phyloP scores from a whole-genome alignment of 2,329 filamentous ascomycete species.

The Xylaria sp. region DNA sequence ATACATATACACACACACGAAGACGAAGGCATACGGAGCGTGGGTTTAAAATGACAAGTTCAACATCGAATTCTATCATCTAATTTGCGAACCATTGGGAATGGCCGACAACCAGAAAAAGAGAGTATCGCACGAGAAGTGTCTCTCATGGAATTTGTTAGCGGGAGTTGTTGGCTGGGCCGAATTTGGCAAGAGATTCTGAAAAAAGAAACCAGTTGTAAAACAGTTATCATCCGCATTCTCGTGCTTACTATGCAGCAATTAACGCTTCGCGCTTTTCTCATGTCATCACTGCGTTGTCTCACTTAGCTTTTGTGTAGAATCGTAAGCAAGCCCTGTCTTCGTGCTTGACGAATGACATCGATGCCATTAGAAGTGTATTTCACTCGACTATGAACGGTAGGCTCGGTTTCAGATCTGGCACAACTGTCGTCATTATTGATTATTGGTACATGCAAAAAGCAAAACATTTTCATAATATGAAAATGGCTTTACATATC shows the following conservation, averaged over 20 bases:
- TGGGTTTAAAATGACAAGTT: constrained; percentile 6
- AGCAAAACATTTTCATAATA: background rate
- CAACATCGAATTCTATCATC: constrained; percentile 17
- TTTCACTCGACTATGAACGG: background rate
- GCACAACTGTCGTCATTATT: background rate
- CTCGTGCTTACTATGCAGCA: constrained; percentile 22
- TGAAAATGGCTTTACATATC: background rate
- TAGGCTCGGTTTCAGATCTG: background rate
- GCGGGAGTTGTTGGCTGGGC: constrained; percentile 33
- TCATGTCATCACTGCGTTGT: background rate
- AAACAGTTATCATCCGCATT: constrained; percentile 32
- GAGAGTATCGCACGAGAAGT: constrained; percentile 15
- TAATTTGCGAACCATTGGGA: constrained; percentile 21
- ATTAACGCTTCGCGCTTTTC: constrained; percentile 32
- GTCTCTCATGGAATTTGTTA: constrained; percentile 19
- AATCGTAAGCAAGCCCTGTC: background rate
- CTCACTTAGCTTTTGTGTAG: background rate
- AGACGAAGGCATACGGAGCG: constrained; percentile 8
- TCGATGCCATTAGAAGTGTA: background rate
- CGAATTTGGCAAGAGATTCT: constrained; percentile 8
- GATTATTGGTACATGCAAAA: background rate
- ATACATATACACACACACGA: constrained; percentile 10
- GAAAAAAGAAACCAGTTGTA: constrained; percentile 20
- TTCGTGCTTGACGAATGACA: background rate
- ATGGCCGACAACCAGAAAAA: background rate